A percentile compares a stretch with the other conserved stretches of the same genome.
phyloP scores from a whole-genome alignment of 1,139 yeast species.

The Martiniozyma asiatica region DNA sequence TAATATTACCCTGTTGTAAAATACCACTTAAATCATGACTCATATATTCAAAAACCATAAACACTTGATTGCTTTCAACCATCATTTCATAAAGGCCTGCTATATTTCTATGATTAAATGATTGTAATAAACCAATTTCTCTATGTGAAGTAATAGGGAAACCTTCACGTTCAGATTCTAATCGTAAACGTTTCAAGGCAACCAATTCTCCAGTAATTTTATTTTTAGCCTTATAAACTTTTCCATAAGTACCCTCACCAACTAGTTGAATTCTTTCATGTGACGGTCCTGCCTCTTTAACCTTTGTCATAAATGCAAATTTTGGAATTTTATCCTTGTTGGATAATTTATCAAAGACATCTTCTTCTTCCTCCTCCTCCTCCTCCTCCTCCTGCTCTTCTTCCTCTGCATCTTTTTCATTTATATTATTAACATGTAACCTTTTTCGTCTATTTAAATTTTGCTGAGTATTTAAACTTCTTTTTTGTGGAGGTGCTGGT shows the following conservation, averaged over 20 bases:
- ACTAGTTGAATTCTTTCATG: slow-evolving; percentile 25
- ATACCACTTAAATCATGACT: slow-evolving; percentile 90
- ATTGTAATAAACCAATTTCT: slow-evolving; percentile 77
- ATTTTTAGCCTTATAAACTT: slow-evolving; percentile 51
- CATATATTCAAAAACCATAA: slow-evolving; percentile 88
- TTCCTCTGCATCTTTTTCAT: background rate
- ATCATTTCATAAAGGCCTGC: slow-evolving; percentile 81
- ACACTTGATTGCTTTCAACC: slow-evolving; percentile 70
- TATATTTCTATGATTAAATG: slow-evolving; percentile 74
- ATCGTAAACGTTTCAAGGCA: slow-evolving; percentile 72
- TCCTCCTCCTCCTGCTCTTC: slow-evolving; percentile 1
- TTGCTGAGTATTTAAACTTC: too few relatives aligned
- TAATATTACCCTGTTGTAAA: slow-evolving; percentile 62
- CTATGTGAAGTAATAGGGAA: slow-evolving; percentile 93
- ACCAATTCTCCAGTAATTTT: slow-evolving; percentile 56
- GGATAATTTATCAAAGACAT: slow-evolving; percentile 7
- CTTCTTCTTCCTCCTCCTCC: slow-evolving; percentile 8
- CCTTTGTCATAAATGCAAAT: slow-evolving; percentile 16
- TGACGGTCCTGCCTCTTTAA: slow-evolving; percentile 13
- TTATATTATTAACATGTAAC: background rate
- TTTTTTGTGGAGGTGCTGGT: too few relatives aligned
- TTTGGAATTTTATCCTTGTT: background rate
- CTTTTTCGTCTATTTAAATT: background rate
- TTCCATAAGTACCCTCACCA: slow-evolving; percentile 34
- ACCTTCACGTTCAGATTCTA: slow-evolving; percentile 86